Evolutionary conservation across 768 basidiomycete genomes (phyloP).

Genomic region (Collybiopsis confluens): DNA sequence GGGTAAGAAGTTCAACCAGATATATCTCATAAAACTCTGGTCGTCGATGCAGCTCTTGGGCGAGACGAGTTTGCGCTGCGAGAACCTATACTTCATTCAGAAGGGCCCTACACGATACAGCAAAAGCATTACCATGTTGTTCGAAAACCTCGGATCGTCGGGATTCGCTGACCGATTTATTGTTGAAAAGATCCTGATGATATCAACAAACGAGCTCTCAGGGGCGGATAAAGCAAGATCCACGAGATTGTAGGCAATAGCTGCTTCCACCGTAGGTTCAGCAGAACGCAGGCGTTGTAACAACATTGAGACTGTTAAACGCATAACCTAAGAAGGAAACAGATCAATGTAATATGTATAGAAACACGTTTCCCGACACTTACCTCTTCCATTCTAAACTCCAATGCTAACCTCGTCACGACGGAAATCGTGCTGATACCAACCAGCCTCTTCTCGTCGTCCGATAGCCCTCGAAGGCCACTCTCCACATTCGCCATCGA

Average conservation of each 20-base stretch:
- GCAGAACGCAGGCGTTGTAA: constrained; percentile 81
- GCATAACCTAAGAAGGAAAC: constrained; percentile 56
- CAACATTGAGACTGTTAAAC: constrained; percentile 88
- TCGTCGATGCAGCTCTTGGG: constrained; percentile 68
- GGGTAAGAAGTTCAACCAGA: constrained; percentile 75
- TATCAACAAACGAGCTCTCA: constrained; percentile 73
- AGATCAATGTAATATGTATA: background rate
- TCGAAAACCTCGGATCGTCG: constrained; percentile 84
- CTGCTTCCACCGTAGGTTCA: constrained; percentile 85
- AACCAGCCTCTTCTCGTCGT: constrained; percentile 80
- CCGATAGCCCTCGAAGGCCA: constrained; percentile 63
- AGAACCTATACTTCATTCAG: constrained; percentile 50
- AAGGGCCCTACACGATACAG: constrained; percentile 44
- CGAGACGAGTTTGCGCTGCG: constrained; percentile 86
- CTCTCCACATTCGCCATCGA: constrained; percentile 57
- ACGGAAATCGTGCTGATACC: constrained; percentile 91
- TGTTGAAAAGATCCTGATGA: constrained; percentile 77
- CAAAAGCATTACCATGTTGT: constrained; percentile 66
- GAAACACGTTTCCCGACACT: constrained; percentile 7
- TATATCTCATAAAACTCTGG: constrained; percentile 79
- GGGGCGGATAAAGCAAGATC: constrained; percentile 82
- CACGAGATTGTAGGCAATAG: constrained; percentile 88
- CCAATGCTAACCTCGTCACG: constrained; percentile 81
- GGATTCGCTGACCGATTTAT: constrained; percentile 86
- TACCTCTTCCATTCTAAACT: constrained; percentile 84